These are phyloP conservation scores for Gonium pectorale DNA, from an alignment of 139 green algal genomes.

Conservation along the genomic window DNA sequence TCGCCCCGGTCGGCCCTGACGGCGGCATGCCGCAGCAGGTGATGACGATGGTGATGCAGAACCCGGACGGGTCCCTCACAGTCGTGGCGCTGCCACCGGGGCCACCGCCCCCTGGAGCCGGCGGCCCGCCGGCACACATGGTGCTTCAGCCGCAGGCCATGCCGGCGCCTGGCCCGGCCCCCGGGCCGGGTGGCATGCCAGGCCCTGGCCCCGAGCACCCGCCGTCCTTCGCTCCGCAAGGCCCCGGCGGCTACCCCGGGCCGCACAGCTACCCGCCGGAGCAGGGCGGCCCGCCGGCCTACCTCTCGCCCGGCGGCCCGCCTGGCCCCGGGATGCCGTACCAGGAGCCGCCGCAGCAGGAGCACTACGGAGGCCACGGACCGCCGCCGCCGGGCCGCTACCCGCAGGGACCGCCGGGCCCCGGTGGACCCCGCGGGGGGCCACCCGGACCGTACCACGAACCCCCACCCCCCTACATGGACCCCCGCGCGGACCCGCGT, in stretches of 20 bases:
- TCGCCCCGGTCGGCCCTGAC: neutral
- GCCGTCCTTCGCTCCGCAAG: neutral
- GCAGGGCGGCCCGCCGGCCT: neutral
- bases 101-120: neutral
- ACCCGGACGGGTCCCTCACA: conserved; percentile 24
- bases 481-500: neutral
- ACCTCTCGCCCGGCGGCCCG: neutral
- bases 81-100: conserved; percentile 22
- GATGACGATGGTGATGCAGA: conserved; percentile 34
- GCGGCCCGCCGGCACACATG: neutral
- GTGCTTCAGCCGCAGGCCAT: neutral
- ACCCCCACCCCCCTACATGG: neutral
- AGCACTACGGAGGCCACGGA: neutral
- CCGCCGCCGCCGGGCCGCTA: neutral
- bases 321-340: neutral
- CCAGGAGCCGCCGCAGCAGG: conserved; percentile 10
- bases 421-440: neutral
- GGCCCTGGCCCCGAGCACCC: neutral
- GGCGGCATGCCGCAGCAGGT: neutral
- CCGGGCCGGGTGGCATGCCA: neutral
- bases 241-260: neutral
- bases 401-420: neutral
- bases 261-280: neutral
- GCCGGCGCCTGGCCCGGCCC: neutral
- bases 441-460: neutral